These are phyloP conservation scores for Stylonectria norvegica DNA, from an alignment of 2,329 filamentous ascomycete genomes.

Conservation along the genomic window DNA sequence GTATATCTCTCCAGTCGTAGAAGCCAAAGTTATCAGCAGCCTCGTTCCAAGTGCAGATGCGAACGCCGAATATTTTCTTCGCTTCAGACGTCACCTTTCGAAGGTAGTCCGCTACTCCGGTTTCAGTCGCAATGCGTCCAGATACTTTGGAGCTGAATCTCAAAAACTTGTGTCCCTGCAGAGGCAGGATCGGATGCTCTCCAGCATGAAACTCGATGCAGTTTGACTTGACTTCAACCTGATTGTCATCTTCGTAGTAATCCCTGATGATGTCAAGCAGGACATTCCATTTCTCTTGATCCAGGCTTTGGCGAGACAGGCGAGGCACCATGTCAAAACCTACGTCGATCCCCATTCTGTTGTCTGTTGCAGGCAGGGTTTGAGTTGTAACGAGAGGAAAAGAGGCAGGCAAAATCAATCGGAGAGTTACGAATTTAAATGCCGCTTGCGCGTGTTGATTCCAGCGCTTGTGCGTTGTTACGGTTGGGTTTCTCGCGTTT, in stretches of 20 bases:
- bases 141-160: neutral
- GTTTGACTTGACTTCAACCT: neutral
- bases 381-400: too few species aligned
- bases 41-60: neutral
- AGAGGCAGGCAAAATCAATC: too few species aligned
- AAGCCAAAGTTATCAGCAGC: neutral
- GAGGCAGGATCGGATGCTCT: neutral
- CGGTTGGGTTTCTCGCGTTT: too few species aligned
- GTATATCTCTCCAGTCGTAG: neutral
- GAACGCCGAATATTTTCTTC: neutral
- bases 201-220: neutral
- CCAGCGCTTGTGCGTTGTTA: too few species aligned
- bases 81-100: neutral
- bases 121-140: too few species aligned
- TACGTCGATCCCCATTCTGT: neutral
- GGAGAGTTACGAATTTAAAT: too few species aligned
- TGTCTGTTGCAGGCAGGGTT: too few species aligned
- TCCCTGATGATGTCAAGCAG: neutral
- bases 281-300: neutral
- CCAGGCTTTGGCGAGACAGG: neutral
- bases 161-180: neutral
- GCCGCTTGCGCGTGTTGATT: too few species aligned
- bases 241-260: neutral
- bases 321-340: neutral
- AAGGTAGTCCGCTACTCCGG: neutral